Evolutionary conservation across 2,329 filamentous ascomycete genomes (phyloP).

Genomic region (Tolypocladium endophyticum): DNA sequence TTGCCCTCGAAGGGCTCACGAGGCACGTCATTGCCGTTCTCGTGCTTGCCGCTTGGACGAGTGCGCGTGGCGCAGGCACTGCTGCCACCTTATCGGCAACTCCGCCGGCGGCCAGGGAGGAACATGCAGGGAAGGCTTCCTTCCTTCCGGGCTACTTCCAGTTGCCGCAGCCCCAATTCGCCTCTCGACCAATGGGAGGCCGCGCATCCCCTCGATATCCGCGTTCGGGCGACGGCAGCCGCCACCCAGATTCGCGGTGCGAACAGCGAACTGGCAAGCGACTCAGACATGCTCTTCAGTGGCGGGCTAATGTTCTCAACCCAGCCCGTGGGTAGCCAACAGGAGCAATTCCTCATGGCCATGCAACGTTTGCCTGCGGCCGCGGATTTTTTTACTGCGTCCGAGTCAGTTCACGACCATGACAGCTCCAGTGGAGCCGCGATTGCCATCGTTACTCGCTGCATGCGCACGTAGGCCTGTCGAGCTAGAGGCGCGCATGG

Average conservation of each 20-base stretch:
- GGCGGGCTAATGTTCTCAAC: background rate
- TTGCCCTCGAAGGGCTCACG: background rate
- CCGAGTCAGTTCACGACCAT: background rate
- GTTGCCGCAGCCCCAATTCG: background rate
- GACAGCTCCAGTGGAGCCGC: background rate
- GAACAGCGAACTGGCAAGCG: background rate
- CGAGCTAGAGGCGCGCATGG: background rate
- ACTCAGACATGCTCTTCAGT: background rate
- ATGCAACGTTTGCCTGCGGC: background rate
- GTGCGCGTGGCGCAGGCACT: background rate
- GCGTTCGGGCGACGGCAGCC: background rate
- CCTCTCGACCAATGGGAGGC: background rate
- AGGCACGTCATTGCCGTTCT: background rate
- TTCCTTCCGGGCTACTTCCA: background rate
- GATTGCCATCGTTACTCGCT: background rate
- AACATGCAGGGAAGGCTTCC: background rate
- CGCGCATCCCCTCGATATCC: background rate
- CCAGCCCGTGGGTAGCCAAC: background rate
- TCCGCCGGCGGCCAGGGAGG: background rate
- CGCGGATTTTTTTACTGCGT: background rate
- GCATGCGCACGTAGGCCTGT: background rate
- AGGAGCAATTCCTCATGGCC: background rate
- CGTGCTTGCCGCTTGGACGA: background rate
- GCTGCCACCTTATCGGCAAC: background rate
- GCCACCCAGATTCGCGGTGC: background rate